phyloP scores from a whole-genome alignment of 192 early-diverging fungal species.

The Dispira simplex region DNA sequence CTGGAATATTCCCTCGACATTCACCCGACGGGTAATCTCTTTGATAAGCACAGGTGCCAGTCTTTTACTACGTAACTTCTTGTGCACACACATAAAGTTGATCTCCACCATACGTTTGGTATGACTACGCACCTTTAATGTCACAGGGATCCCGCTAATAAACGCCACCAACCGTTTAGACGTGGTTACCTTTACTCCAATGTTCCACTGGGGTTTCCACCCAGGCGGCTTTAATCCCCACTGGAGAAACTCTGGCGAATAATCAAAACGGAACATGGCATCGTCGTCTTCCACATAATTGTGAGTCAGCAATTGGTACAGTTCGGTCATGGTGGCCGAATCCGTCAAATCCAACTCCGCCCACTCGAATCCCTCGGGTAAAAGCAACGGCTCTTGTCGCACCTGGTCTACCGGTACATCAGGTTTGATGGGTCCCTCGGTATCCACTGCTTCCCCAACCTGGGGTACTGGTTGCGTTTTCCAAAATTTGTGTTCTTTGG shows the following conservation, averaged over 20 bases:
- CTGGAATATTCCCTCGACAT: conserved; percentile 90
- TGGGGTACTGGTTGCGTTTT: conserved; percentile 88
- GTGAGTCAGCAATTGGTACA: conserved; percentile 75
- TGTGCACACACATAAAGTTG: conserved; percentile 96
- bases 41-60: conserved; percentile 93
- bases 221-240: conserved; percentile 95
- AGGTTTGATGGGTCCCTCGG: conserved; percentile 70
- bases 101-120: conserved; percentile 76
- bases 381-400: conserved; percentile 58
- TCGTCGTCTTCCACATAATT: conserved; percentile 99
- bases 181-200: conserved; percentile 73
- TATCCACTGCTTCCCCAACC: conserved; percentile 47
- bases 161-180: conserved; percentile 85
- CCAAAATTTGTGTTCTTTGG: conserved; percentile 80
- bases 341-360: conserved; percentile 59
- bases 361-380: conserved; percentile 91
- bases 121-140: conserved; percentile 50
- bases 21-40: conserved; percentile 88
- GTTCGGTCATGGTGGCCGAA: conserved; percentile 61
- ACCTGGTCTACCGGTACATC: conserved; percentile 61
- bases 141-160: conserved; percentile 84
- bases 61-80: conserved; percentile 86
- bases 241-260: conserved; percentile 78
- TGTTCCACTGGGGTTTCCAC: conserved; percentile 76
- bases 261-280: conserved; percentile 93